Conservation (phyloP, 2,329 filamentous ascomycete species). For the Coniella lustricola region DNA sequence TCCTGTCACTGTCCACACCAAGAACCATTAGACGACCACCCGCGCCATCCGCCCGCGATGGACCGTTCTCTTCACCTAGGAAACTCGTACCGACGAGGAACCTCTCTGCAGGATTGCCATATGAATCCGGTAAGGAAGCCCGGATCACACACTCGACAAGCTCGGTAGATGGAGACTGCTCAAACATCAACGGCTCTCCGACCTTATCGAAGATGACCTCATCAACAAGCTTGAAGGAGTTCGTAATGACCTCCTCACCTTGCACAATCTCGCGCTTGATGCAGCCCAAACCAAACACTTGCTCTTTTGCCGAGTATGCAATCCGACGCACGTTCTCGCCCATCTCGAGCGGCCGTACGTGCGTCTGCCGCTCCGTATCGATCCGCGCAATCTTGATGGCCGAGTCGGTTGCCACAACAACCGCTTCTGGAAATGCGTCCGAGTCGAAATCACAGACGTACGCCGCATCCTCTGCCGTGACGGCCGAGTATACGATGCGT, state of each 20-base stretch:
- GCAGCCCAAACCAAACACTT: conserved; percentile 80
- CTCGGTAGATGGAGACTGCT: conserved; percentile 47
- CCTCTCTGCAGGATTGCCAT: conserved; percentile 57
- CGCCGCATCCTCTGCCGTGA: conserved; percentile 80
- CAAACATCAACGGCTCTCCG: conserved; percentile 59
- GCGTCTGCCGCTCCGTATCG: conserved; percentile 78
- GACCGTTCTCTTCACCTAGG: conserved; percentile 52
- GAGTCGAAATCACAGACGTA: conserved; percentile 78
- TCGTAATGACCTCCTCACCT: conserved; percentile 68
- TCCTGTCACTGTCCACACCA: conserved; percentile 69
- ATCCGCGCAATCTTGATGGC: conserved; percentile 75
- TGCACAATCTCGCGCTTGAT: conserved; percentile 65
- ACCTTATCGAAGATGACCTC: conserved; percentile 80
- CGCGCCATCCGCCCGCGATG: conserved; percentile 31
- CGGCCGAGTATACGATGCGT: conserved; percentile 84
- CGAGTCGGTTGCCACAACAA: conserved; percentile 70
- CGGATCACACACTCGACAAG: conserved; percentile 80
- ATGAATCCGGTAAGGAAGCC: conserved; percentile 57
- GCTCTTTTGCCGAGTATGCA: conserved; percentile 72
- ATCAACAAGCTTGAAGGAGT: conserved; percentile 82
- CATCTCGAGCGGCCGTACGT: conserved; percentile 74
- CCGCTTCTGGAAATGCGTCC: conserved; percentile 70
- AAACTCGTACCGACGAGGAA: conserved; percentile 91
- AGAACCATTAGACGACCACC: conserved; percentile 78
- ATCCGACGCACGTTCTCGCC: conserved; percentile 79